Evolutionary conservation across 192 early-diverging fungal genomes (phyloP).

Genomic region (Coemansia sp.): DNA sequence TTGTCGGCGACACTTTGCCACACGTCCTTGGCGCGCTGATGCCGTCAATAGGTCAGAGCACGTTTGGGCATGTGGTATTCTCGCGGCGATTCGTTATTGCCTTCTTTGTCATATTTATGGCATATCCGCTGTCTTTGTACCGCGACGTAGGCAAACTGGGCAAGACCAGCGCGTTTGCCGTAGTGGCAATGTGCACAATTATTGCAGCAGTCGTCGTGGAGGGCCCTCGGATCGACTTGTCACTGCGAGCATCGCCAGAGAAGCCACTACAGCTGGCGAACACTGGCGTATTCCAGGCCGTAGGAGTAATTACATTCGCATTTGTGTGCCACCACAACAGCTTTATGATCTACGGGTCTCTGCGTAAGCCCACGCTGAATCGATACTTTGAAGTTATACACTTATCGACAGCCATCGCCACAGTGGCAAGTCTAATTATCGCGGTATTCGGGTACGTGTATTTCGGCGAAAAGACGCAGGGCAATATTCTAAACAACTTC

Average conservation of each 20-base stretch:
- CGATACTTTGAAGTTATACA: slow-evolving; percentile 85
- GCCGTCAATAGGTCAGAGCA: slow-evolving; percentile 57
- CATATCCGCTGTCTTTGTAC: slow-evolving; percentile 85
- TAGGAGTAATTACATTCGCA: slow-evolving; percentile 92
- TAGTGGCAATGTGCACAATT: slow-evolving; percentile 80
- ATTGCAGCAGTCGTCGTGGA: slow-evolving; percentile 73
- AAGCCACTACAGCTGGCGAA: slow-evolving; percentile 47
- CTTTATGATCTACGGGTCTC: slow-evolving; percentile 86
- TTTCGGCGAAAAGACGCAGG: slow-evolving; percentile 84
- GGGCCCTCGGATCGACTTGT: slow-evolving; percentile 61
- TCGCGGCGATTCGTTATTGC: slow-evolving; percentile 75
- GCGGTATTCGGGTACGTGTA: slow-evolving; percentile 75
- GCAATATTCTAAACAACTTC: slow-evolving; percentile 92
- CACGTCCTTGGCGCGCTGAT: slow-evolving; percentile 77
- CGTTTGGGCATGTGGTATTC: slow-evolving; percentile 65
- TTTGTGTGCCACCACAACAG: slow-evolving; percentile 98
- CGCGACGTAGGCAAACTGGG: slow-evolving; percentile 87
- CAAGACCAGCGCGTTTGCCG: slow-evolving; percentile 84
- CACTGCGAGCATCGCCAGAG: slow-evolving; percentile 50
- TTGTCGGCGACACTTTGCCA: slow-evolving; percentile 88
- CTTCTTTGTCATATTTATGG: slow-evolving; percentile 75
- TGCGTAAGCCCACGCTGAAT: slow-evolving; percentile 83
- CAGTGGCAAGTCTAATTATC: slow-evolving; percentile 70
- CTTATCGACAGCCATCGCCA: slow-evolving; percentile 73
- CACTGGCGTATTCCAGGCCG: slow-evolving; percentile 74